phyloP scores from a whole-genome alignment of 1,139 yeast species.

The Insectozyma bohioensis region DNA sequence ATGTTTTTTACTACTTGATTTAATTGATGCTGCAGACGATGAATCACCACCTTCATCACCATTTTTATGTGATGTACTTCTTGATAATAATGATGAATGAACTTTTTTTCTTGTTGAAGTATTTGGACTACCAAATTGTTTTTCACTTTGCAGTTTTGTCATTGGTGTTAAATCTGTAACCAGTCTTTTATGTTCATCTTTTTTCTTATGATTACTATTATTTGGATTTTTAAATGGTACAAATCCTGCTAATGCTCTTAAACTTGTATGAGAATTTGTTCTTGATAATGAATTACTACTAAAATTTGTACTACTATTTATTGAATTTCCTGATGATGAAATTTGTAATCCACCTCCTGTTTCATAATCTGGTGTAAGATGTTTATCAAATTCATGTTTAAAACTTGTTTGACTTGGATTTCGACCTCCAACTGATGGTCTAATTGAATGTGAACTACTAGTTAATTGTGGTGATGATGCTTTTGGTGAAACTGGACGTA shows the following conservation, averaged over 20 bases:
- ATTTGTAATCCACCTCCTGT: too few relatives aligned
- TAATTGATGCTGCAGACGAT: slow-evolving; percentile 12
- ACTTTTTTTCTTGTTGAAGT: slow-evolving; percentile 7
- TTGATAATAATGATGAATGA: slow-evolving; percentile 13
- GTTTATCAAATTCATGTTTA: too few relatives aligned
- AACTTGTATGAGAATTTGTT: too few relatives aligned
- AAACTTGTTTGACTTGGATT: slow-evolving; percentile 4
- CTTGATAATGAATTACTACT: too few relatives aligned
- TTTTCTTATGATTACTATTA: slow-evolving; percentile 13
- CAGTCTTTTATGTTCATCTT: slow-evolving; percentile 32
- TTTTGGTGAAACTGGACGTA: too few relatives aligned
- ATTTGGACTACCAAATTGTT: too few relatives aligned
- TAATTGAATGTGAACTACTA: background rate
- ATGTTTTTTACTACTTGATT: slow-evolving; percentile 20
- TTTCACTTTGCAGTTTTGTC: slow-evolving; percentile 17
- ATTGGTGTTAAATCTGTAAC: slow-evolving; percentile 22
- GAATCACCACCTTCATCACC: slow-evolving; percentile 16
- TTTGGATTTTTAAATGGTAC: too few relatives aligned
- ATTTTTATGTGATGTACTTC: slow-evolving; percentile 14
- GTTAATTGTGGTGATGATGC: background rate
- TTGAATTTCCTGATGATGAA: too few relatives aligned
- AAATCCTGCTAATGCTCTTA: too few relatives aligned
- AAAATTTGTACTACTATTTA: too few relatives aligned
- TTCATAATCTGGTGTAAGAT: too few relatives aligned
- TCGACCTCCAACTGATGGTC: slow-evolving; percentile 1